A percentile compares a stretch with the other conserved stretches of the same genome.
Conservation (phyloP, 2,329 filamentous ascomycete genomes). For the Coniochaeta sp. region DNA sequence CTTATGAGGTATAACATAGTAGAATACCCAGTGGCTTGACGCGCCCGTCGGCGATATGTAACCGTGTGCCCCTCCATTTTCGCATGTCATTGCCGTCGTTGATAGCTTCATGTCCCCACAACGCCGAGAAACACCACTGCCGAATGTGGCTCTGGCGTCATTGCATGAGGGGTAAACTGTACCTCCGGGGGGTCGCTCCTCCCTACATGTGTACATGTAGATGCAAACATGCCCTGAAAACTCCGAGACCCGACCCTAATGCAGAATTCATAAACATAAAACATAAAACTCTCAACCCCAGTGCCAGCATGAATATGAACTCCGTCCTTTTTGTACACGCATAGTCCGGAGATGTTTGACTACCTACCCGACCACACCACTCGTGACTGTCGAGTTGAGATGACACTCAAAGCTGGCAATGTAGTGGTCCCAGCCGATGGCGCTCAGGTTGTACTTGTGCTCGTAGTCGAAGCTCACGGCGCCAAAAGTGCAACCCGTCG, state of each 20-base stretch:
- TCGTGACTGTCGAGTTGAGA: constrained; percentile 12
- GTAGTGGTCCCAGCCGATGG: constrained; percentile 34
- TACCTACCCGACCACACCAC: constrained; percentile 2
- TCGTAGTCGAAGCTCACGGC: constrained; percentile 34
- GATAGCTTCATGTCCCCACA: neutral
- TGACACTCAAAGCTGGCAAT: constrained; percentile 30
- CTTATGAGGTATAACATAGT: too few species aligned
- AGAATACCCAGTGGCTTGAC: too few species aligned
- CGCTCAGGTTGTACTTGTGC: constrained; percentile 38
- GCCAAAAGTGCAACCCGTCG: constrained; percentile 45
- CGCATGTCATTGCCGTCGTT: neutral
- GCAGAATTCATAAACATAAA: neutral
- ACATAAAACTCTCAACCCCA: neutral
- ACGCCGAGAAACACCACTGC: neutral
- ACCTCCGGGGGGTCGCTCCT: neutral
- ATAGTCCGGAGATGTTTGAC: too few species aligned
- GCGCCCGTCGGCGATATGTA: neutral
- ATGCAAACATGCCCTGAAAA: neutral
- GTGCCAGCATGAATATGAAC: too few species aligned
- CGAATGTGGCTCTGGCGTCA: neutral
- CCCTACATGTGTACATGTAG: neutral
- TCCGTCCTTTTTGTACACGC: too few species aligned
- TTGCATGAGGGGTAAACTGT: neutral
- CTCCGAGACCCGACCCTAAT: neutral
- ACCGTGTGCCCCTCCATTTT: neutral